These are phyloP conservation scores for Saccharomycopsis sp. DNA, from an alignment of 805 yeast genomes.

Conservation along the genomic window DNA sequence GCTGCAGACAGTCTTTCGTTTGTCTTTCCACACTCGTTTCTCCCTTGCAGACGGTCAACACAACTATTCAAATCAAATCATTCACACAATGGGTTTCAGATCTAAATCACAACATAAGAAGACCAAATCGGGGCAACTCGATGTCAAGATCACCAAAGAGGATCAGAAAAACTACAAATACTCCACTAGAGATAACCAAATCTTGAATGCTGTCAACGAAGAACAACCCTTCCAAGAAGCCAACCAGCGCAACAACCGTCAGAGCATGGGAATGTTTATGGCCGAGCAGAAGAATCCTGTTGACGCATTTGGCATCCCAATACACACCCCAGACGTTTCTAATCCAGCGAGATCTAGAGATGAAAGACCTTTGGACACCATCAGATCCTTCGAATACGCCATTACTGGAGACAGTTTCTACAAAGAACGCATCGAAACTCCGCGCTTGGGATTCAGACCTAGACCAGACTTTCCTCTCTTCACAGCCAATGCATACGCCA, in stretches of 20 bases:
- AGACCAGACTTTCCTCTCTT: conserved; percentile 66
- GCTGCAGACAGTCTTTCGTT: background rate
- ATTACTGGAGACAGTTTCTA: conserved; percentile 82
- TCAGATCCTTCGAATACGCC: conserved; percentile 87
- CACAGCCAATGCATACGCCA: conserved; percentile 34
- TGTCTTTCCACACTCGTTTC: conserved; percentile 1
- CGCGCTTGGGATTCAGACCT: conserved; percentile 76
- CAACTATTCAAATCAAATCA: too few relatives aligned
- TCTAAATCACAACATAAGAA: conserved; percentile 12
- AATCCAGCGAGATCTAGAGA: conserved; percentile 92
- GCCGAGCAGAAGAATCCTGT: conserved; percentile 50
- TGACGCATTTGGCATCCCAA: conserved; percentile 84
- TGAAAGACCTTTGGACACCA: conserved; percentile 96
- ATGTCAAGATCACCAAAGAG: conserved; percentile 45
- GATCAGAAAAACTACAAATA: conserved; percentile 18
- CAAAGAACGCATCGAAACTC: conserved; percentile 75
- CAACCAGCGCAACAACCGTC: conserved; percentile 33
- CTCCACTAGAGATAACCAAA: conserved; percentile 58
- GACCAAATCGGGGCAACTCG: conserved; percentile 24
- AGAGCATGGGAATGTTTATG: conserved; percentile 30
- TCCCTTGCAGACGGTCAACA: background rate
- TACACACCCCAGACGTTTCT: conserved; percentile 73
- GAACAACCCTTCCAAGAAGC: conserved; percentile 88
- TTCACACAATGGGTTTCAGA: conserved; percentile 19
- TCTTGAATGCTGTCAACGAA: conserved; percentile 86